Conservation (phyloP, 2,329 filamentous ascomycete species). For the Aspergillus quadrilineatus region DNA sequence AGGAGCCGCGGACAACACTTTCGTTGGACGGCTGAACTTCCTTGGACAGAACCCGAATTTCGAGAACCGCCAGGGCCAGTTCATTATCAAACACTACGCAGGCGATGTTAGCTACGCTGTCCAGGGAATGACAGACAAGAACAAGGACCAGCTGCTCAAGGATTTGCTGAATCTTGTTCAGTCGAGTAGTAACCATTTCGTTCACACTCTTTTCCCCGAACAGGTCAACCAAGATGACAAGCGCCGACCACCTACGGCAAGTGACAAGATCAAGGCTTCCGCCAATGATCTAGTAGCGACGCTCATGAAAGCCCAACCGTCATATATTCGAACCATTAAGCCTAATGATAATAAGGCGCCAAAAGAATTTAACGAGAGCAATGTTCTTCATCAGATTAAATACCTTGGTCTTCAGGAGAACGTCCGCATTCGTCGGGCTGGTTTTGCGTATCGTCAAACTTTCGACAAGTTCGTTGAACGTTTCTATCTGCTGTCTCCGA, state of each 20-base stretch:
- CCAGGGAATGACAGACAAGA: constrained; percentile 98
- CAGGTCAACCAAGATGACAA: constrained; percentile 95
- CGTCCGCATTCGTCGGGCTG: constrained; percentile 91
- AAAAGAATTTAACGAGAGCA: constrained; percentile 84
- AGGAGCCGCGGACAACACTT: constrained; percentile 88
- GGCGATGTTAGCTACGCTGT: constrained; percentile 94
- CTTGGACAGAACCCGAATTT: constrained; percentile 86
- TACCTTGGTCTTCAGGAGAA: constrained; percentile 99
- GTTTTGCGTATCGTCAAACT: constrained; percentile 93
- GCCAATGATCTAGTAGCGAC: constrained; percentile 94
- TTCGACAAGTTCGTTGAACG: constrained; percentile 98
- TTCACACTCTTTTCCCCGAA: constrained; percentile 86
- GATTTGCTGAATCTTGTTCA: constrained; percentile 85
- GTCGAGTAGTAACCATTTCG: constrained; percentile 77
- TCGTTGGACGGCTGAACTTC: constrained; percentile 88
- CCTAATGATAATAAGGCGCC: constrained; percentile 98
- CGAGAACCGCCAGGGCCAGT: constrained; percentile 87
- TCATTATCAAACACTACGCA: constrained; percentile 98
- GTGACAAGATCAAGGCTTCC: constrained; percentile 92
- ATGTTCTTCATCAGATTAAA: constrained; percentile 97
- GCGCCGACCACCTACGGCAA: constrained; percentile 87
- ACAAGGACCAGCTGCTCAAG: constrained; percentile 96
- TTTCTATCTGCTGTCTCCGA: constrained; percentile 91
- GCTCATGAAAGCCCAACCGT: constrained; percentile 94
- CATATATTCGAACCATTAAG: constrained; percentile 98